Evolutionary conservation across 1,284 basidiomycete species (phyloP).

Genomic region (Inonotus obliquus): DNA sequence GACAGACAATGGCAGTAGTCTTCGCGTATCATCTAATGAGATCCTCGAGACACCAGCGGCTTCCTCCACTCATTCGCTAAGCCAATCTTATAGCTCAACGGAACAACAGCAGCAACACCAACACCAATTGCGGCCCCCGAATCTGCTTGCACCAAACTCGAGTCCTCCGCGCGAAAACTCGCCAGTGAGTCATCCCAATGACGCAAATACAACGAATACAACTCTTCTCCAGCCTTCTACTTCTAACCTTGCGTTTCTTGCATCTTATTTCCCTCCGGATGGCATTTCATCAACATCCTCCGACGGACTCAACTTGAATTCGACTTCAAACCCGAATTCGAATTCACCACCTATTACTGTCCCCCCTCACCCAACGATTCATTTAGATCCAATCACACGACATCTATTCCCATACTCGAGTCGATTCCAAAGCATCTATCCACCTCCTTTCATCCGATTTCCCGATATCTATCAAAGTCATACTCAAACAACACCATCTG

Average conservation of each 20-base stretch:
- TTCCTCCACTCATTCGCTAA: background rate
- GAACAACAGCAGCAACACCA: slow-evolving; percentile 12
- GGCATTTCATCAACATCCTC: background rate
- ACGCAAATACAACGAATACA: slow-evolving; percentile 11
- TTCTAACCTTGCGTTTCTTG: slow-evolving; percentile 29
- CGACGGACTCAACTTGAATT: background rate
- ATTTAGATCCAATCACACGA: slow-evolving; percentile 1
- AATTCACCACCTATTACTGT: background rate
- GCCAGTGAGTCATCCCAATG: slow-evolving; percentile 13
- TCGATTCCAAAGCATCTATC: slow-evolving; percentile 4
- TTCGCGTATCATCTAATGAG: slow-evolving; percentile 19
- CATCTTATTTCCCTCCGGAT: slow-evolving; percentile 45
- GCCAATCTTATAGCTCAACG: background rate
- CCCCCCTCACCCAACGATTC: background rate
- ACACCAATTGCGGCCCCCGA: background rate
- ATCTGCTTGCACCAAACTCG: slow-evolving; percentile 12
- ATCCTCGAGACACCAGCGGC: background rate
- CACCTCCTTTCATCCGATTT: slow-evolving; percentile 15
- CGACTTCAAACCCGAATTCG: background rate
- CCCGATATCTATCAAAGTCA: slow-evolving; percentile 18
- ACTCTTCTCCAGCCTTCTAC: background rate
- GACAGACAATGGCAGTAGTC: slow-evolving; percentile 19
- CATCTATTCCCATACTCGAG: slow-evolving; percentile 5
- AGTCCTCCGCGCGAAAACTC: slow-evolving; percentile 4
- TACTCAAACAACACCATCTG: slow-evolving; percentile 2